Evolutionary conservation across 2,329 filamentous ascomycete genomes (phyloP).

Genomic region (Ilyonectria sp.): DNA sequence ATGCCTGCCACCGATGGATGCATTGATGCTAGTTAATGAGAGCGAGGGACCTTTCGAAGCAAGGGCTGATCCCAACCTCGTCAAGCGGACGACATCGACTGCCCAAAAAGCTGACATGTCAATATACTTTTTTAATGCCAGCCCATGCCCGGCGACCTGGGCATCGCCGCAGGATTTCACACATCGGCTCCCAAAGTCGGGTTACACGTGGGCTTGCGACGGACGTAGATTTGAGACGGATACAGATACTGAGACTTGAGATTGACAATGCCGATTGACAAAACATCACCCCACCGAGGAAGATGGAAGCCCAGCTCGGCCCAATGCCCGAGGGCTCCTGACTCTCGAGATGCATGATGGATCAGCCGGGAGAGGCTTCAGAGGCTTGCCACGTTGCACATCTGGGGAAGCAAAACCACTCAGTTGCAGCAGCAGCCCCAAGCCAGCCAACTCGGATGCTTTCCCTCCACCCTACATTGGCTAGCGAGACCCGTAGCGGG

Average conservation of each 20-base stretch:
- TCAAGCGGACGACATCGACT: slow-evolving; percentile 6
- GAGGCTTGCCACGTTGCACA: slow-evolving; percentile 56
- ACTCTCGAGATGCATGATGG: slow-evolving; percentile 49
- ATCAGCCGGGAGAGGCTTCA: slow-evolving; percentile 46
- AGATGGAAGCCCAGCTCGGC: slow-evolving; percentile 38
- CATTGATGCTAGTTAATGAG: slow-evolving; percentile 3
- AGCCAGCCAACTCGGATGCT: slow-evolving; percentile 41
- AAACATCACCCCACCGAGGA: slow-evolving; percentile 42
- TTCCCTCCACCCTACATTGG: slow-evolving; percentile 13
- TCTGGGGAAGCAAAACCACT: slow-evolving; percentile 49
- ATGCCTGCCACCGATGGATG: neutral
- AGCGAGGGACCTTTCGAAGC: slow-evolving; percentile 5
- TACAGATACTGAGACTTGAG: slow-evolving; percentile 7
- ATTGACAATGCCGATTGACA: slow-evolving; percentile 40
- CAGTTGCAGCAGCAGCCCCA: slow-evolving; percentile 43
- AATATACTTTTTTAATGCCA: slow-evolving; percentile 18
- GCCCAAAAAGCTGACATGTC: slow-evolving; percentile 23
- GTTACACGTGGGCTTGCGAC: neutral
- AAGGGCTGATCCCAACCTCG: slow-evolving; percentile 20
- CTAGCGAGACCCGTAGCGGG: slow-evolving; percentile 23
- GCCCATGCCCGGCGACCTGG: neutral
- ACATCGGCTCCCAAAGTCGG: slow-evolving; percentile 12
- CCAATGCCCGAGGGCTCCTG: slow-evolving; percentile 47
- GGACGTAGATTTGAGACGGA: neutral
- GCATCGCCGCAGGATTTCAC: slow-evolving; percentile 12